Evolutionary conservation across 2,329 filamentous ascomycete species (phyloP), one percentile per base, ranked within the genome.

Genomic region (Tolypocladium guangdongense): DNA sequence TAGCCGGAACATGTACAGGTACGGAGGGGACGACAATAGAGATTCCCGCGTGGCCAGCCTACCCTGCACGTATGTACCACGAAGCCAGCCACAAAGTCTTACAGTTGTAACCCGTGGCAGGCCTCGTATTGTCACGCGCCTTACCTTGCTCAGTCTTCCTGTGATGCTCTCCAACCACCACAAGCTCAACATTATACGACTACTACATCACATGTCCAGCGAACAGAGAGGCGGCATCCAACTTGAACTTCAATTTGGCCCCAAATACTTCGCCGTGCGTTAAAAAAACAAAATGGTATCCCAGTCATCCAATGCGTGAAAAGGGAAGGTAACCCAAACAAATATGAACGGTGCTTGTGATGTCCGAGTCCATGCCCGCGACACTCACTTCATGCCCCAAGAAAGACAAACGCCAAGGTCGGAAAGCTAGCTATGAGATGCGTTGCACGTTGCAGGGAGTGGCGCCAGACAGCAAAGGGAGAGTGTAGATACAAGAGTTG

Each of bases 201-300:
- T 6, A n/a, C 7, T 32, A 12, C 14, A 4, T 20, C 5, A 33
- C 27, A 27, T 18, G 5, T 30, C 22, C 3, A 2, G 41, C 2
- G 24, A 30, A 18, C 22, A 18, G 14, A 46, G 16, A 6, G 7
- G 4, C 8, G 7, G 16, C 5, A 7, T 46, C 18, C 43, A n/a
- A 46, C 12, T n/a, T 46, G 24, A 11, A 24, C 24, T 46, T 46
- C 24, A 46, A 46, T 47, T 47, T 12, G 43, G 33, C 4, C 27
- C 20, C 14, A 14, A 20, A 20, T 36, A 16, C 20, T 33, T 20
- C 22, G 49, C 33, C n/a, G 33, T 20, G 30, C 27, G 20, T 20
- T 52, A 60, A 62, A 55, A 60, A 62, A 55, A 53, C 54, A 61
- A 59, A 60, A 54, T 60, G 57, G 60, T 61, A 65, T 63, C 55